Evolutionary conservation across 2,329 filamentous ascomycete genomes (phyloP), one percentile per base, ranked within the genome.

Genomic region (Diaporthe batatas): DNA sequence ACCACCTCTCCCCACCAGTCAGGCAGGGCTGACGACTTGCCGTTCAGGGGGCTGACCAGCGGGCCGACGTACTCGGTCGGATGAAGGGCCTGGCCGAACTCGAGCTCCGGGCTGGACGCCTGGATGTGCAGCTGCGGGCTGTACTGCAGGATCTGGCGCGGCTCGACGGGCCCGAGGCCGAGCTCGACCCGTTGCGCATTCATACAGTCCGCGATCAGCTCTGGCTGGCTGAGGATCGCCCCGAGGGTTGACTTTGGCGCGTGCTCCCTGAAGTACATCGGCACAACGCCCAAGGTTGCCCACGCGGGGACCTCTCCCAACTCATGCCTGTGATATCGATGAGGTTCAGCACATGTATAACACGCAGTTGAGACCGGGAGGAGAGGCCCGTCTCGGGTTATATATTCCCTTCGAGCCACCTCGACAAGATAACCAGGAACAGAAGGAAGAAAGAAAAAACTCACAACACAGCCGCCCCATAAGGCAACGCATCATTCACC

Each of bases 401-500:
- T 18, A 10, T n/a, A 14, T 18, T 18, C 21, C 5, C 55, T 16
- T 12, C 3, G 39, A 2, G 14, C 39, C 1, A 16, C 6, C 12
- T 29, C 39, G 3, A 6, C 14, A 14, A 21, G n/a, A 32, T 6
- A 11, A 49, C 21, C 21, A n/a, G 39, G 14, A 42, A 42, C 5
- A 16, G 29, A 16, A n/a, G 29, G 21, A 21, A n/a, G 21, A 3
- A 14, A 18, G 10, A 12, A 1, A 18, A 65, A 11, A 65, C 62
- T 18, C 62, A 65, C 62, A 65, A 18, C 2, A 82, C 82, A n/a
- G 77, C 79, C 1, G 80, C 81, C 6, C 82, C 82, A 34, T 81
- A 76, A 1, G 82, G 82, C 72, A 83, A 74, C n/a, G 82, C 82
- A 73, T 83, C 82, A 55, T 83, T 81, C 1, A 83, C 74, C n/a